These are phyloP conservation scores for Trypanosoma conorhini DNA, from an alignment of 208 protist genomes.

Conservation along the genomic window DNA sequence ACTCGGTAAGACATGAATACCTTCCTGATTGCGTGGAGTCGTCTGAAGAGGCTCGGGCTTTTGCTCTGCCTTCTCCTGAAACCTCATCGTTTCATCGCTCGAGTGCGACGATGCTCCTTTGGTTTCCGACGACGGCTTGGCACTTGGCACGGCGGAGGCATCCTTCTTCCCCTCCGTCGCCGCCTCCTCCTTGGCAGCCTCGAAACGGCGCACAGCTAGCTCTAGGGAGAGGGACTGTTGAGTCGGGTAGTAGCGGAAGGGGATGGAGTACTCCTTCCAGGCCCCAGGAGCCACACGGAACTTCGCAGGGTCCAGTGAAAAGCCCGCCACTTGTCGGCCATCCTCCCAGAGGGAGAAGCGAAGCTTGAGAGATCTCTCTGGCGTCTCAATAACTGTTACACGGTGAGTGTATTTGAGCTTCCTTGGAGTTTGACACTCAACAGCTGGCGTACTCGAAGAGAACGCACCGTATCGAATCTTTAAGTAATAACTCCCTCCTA, in stretches of 20 bases:
- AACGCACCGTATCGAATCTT: slow-evolving; percentile 64
- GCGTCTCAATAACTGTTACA: slow-evolving; percentile 31
- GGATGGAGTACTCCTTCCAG: slow-evolving; percentile 83
- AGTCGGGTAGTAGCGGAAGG: slow-evolving; percentile 85
- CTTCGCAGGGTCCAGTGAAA: slow-evolving; percentile 76
- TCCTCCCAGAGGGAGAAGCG: slow-evolving; percentile 87
- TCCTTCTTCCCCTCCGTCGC: not conserved
- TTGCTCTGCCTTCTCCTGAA: not conserved
- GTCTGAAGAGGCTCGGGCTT: not conserved
- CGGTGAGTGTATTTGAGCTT: slow-evolving; percentile 51
- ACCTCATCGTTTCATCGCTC: not conserved
- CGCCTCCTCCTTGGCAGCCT: not conserved
- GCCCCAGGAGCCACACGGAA: slow-evolving; percentile 39
- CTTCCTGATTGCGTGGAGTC: not conserved
- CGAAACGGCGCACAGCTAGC: slow-evolving; percentile 44
- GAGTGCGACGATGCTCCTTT: not conserved
- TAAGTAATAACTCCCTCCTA: slow-evolving; percentile 66
- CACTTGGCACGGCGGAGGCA: not conserved
- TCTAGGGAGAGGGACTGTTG: slow-evolving; percentile 63
- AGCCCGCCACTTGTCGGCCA: slow-evolving; percentile 73
- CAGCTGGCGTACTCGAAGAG: slow-evolving; percentile 34
- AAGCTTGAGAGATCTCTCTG: slow-evolving; percentile 42
- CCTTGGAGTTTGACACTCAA: slow-evolving; percentile 53
- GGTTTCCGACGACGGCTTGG: not conserved
- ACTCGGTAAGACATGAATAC: not conserved